Conservation (phyloP, 768 basidiomycete genomes). For the Brasilioporus rufonigricans region DNA sequence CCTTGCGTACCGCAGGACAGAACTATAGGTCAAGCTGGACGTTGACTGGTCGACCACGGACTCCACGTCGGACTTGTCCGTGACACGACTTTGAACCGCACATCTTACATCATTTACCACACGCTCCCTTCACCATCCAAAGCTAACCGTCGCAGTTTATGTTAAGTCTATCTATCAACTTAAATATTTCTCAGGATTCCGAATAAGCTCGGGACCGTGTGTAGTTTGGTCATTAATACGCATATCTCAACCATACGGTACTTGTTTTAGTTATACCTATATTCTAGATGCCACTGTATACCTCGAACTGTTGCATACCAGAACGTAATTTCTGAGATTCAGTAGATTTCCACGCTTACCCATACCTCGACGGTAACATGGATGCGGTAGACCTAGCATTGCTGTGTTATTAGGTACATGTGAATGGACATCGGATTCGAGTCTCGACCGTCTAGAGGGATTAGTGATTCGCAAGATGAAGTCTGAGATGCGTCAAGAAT, state of each 20-base stretch:
- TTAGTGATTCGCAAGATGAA: not conserved
- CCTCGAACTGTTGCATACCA: constrained; percentile 10
- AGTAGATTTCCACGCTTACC: not conserved
- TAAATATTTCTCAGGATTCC: constrained; percentile 13
- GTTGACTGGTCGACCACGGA: constrained; percentile 19
- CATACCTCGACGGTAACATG: constrained; percentile 7
- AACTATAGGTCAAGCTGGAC: constrained; percentile 28
- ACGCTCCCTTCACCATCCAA: constrained; percentile 5
- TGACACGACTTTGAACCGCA: constrained; percentile 3
- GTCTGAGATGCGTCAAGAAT: not conserved
- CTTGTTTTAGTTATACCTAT: constrained; percentile 9
- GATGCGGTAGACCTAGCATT: not conserved
- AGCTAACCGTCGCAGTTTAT: constrained; percentile 8
- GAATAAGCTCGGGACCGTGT: constrained; percentile 15
- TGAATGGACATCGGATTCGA: constrained; percentile 9
- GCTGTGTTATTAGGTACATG: constrained; percentile 5
- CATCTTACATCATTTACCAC: constrained; percentile 13
- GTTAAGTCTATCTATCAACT: constrained; percentile 20
- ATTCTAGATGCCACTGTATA: constrained; percentile 10
- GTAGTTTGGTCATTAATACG: constrained; percentile 5
- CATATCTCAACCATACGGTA: not conserved
- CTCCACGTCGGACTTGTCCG: constrained; percentile 6
- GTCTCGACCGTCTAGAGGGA: constrained; percentile 2
- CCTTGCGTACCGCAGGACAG: constrained; percentile 41
- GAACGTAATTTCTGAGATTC: constrained; percentile 6